phyloP scores from a whole-genome alignment of 148 eudicot species.

The Nepenthes gracilis region DNA sequence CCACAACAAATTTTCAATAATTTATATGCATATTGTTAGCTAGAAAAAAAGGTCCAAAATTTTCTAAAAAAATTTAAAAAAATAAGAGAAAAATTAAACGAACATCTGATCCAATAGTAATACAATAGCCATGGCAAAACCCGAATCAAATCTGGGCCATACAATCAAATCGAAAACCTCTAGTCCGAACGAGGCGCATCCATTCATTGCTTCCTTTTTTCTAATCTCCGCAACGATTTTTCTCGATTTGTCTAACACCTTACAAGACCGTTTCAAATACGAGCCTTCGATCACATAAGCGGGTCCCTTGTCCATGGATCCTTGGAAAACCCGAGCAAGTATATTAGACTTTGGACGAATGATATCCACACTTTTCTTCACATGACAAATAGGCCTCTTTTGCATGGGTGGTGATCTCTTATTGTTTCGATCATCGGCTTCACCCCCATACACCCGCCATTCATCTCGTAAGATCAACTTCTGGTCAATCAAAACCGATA shows the following conservation, averaged over 20 bases:
- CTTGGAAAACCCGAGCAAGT: constrained; percentile 37
- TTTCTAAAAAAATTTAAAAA: too few relatives aligned
- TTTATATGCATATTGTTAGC: too few relatives aligned
- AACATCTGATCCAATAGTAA: constrained; percentile 69
- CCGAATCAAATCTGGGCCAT: constrained; percentile 36
- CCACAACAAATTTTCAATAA: too few relatives aligned
- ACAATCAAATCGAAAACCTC: constrained; percentile 70
- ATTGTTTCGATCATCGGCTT: constrained; percentile 5
- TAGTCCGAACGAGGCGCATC: constrained; percentile 43
- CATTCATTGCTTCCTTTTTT: constrained; percentile 40
- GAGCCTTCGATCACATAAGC: constrained; percentile 59
- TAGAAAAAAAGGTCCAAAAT: too few relatives aligned
- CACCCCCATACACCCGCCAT: constrained; percentile 64
- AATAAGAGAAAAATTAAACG: too few relatives aligned
- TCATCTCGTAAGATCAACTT: constrained; percentile 33
- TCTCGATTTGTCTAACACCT: constrained; percentile 36
- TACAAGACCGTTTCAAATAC: constrained; percentile 43
- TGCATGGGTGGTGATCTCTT: background rate
- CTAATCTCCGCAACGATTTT: constrained; percentile 52
- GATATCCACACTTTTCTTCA: constrained; percentile 29
- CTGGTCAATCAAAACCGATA: constrained; percentile 10
- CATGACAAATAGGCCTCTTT: constrained; percentile 17
- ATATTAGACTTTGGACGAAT: constrained; percentile 15
- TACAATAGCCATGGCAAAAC: constrained; percentile 60
- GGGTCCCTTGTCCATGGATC: constrained; percentile 11